Evolutionary conservation across 2,329 filamentous ascomycete species (phyloP).

Genomic region (Cordyceps farinosa): DNA sequence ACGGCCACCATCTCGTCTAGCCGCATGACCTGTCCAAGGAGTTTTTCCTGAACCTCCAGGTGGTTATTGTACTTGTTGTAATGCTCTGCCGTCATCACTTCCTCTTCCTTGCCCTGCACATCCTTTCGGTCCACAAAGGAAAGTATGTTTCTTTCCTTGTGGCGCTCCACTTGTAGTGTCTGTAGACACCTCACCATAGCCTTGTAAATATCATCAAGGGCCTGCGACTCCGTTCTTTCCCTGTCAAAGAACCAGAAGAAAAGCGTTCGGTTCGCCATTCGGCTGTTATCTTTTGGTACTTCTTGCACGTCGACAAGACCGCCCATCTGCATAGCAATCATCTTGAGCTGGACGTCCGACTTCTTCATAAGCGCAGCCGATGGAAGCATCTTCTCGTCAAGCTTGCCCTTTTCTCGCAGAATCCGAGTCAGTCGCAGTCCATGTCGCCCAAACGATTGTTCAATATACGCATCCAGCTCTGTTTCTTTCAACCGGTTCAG

Average conservation of each 20-base stretch:
- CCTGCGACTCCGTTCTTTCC: conserved; percentile 63
- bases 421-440: conserved; percentile 83
- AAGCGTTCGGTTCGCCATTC: conserved; percentile 76
- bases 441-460: conserved; percentile 69
- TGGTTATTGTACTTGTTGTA: conserved; percentile 59
- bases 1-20: conserved; percentile 83
- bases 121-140: conserved; percentile 81
- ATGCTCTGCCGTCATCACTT: conserved; percentile 72
- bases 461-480: conserved; percentile 79
- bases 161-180: conserved; percentile 71
- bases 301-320: conserved; percentile 92
- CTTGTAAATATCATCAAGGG: conserved; percentile 83
- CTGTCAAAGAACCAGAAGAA: conserved; percentile 91
- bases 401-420: conserved; percentile 78
- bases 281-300: conserved; percentile 81
- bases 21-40: conserved; percentile 74
- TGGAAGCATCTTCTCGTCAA: conserved; percentile 90
- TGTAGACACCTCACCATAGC: conserved; percentile 82
- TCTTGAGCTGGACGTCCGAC: conserved; percentile 77
- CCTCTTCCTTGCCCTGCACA: conserved; percentile 78
- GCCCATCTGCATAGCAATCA: conserved; percentile 79
- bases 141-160: conserved; percentile 67
- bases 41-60: conserved; percentile 64
- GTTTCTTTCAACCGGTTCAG: conserved; percentile 66
- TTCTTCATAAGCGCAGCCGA: conserved; percentile 79